Conservation (phyloP, 164 flowering plant genomes). For the Liquidambar formosana region DNA sequence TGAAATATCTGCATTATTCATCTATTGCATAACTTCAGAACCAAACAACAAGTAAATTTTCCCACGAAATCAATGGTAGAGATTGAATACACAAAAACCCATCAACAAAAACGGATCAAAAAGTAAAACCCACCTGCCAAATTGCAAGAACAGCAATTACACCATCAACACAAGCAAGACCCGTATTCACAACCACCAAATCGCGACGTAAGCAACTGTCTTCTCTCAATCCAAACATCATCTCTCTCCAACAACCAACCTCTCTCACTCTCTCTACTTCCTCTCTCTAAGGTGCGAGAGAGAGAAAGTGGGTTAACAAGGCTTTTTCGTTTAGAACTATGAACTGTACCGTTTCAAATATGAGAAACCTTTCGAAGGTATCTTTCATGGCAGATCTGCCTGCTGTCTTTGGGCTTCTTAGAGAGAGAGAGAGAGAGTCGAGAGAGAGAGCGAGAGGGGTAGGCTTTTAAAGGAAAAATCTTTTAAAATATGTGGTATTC, state of each 20-base stretch:
- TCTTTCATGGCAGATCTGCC: slow-evolving; percentile 8
- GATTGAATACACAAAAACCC: not conserved
- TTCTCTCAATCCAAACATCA: slow-evolving; percentile 17
- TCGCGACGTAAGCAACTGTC: slow-evolving; percentile 31
- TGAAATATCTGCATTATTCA: too few relatives aligned
- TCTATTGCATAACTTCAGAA: not conserved
- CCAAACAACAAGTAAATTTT: not conserved
- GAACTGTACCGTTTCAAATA: not conserved
- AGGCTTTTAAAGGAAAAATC: too few relatives aligned
- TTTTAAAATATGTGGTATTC: too few relatives aligned
- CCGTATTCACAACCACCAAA: slow-evolving; percentile 34
- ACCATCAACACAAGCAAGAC: slow-evolving; percentile 45
- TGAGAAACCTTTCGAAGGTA: slow-evolving; percentile 2
- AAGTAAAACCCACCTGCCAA: slow-evolving; percentile 9
- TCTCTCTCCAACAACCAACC: not conserved
- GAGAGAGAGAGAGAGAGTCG: not conserved
- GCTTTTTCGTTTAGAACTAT: not conserved
- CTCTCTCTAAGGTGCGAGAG: not conserved
- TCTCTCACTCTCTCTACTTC: not conserved
- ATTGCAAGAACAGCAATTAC: slow-evolving; percentile 44
- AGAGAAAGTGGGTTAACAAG: not conserved
- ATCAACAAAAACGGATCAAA: not conserved
- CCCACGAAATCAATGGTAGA: not conserved
- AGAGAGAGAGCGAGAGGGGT: not conserved
- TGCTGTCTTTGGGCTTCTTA: not conserved